Evolutionary conservation across 2,329 filamentous ascomycete species (phyloP).

Genomic region (Aspergillus transmontanensis): DNA sequence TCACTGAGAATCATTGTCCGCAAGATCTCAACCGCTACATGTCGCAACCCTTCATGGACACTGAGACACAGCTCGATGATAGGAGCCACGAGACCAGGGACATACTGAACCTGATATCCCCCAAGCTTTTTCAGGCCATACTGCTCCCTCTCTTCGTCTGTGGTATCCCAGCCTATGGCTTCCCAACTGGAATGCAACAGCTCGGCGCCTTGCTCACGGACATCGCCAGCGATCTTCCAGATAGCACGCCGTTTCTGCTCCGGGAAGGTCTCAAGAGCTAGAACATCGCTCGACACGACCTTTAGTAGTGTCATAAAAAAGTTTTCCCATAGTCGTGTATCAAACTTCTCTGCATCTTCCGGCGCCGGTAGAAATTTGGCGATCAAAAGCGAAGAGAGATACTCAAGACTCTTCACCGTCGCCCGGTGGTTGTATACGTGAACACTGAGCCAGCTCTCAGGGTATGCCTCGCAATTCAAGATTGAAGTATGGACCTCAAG

Average conservation of each 20-base stretch:
- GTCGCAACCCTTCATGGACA: constrained; percentile 86
- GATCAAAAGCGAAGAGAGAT: constrained; percentile 77
- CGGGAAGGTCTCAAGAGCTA: constrained; percentile 92
- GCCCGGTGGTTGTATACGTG: constrained; percentile 93
- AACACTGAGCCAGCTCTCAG: constrained; percentile 84
- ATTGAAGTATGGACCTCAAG: constrained; percentile 88
- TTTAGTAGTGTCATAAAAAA: constrained; percentile 90
- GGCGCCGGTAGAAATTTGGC: constrained; percentile 83
- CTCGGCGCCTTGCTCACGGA: constrained; percentile 86
- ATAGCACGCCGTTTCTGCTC: constrained; percentile 95
- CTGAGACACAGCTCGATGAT: constrained; percentile 94
- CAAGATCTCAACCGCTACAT: constrained; percentile 87
- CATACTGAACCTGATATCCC: constrained; percentile 97
- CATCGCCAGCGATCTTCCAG: constrained; percentile 98
- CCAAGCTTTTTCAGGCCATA: constrained; percentile 85
- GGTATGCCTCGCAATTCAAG: constrained; percentile 85
- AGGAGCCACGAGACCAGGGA: constrained; percentile 84
- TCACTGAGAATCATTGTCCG: constrained; percentile 99
- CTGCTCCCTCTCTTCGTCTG: constrained; percentile 71
- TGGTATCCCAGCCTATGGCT: constrained; percentile 94
- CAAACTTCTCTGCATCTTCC: constrained; percentile 88
- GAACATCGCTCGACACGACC: constrained; percentile 82
- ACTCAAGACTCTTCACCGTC: constrained; percentile 81
- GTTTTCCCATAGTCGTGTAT: constrained; percentile 89
- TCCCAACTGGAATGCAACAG: constrained; percentile 87